Percentiles rank a stretch among this genome's conserved stretches.
Evolutionary conservation across 1,139 yeast genomes (phyloP).

Genomic region (Trichomonascaceae sp.): DNA sequence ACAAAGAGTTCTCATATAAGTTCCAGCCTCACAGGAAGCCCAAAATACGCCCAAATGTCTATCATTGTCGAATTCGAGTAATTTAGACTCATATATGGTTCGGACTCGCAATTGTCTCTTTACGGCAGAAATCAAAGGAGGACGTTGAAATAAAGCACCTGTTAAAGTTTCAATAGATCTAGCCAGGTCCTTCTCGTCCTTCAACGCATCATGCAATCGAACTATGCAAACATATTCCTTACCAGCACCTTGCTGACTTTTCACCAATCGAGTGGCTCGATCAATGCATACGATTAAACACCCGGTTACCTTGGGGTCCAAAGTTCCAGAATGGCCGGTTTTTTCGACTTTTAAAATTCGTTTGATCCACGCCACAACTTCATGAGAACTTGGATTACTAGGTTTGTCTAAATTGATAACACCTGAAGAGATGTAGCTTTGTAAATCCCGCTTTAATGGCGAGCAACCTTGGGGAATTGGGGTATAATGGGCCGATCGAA

Average conservation of each 20-base stretch:
- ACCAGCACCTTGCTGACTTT: slow-evolving; percentile 99
- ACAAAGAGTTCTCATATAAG: slow-evolving; percentile 98
- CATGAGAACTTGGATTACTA: slow-evolving; percentile 95
- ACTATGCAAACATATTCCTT: slow-evolving; percentile 98
- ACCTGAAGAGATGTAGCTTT: slow-evolving; percentile 86
- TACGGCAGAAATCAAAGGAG: slow-evolving; percentile 97
- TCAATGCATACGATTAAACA: slow-evolving; percentile 97
- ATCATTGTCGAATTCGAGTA: slow-evolving; percentile 93
- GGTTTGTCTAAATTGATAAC: slow-evolving; percentile 97
- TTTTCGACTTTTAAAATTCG: slow-evolving; percentile 91
- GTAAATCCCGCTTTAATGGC: slow-evolving; percentile 89
- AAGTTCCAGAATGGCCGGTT: slow-evolving; percentile 98
- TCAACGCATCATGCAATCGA: slow-evolving; percentile 86
- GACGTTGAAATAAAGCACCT: slow-evolving; percentile 98
- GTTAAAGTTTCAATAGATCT: slow-evolving; percentile 89
- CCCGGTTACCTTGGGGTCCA: slow-evolving; percentile 94
- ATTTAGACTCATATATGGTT: slow-evolving; percentile 92
- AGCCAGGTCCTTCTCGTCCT: slow-evolving; percentile 84
- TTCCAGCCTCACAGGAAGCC: slow-evolving; percentile 99
- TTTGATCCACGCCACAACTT: slow-evolving; percentile 98
- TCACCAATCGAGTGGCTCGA: slow-evolving; percentile 95
- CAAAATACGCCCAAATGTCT: slow-evolving; percentile 97
- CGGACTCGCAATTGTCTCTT: slow-evolving; percentile 98
- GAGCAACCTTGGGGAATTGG: slow-evolving; percentile 95
- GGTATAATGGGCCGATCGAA: slow-evolving; percentile 93